Percentiles rank a stretch among this genome's conserved stretches.
Evolutionary conservation across 352 stramenopile genomes (phyloP).

Genomic region (Phytophthora multivora): DNA sequence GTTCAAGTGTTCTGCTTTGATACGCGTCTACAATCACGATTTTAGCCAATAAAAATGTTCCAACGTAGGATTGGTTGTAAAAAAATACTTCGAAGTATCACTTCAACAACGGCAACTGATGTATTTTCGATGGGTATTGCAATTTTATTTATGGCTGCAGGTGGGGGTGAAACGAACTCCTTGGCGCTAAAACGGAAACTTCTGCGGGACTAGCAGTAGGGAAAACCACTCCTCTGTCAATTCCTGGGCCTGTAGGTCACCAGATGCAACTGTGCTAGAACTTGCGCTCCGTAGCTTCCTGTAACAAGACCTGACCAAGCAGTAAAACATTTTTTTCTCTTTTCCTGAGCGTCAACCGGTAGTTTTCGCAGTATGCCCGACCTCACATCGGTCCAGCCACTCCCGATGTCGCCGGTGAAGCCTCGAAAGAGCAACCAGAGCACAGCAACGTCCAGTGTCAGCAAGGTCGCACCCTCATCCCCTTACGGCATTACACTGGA

Average conservation of each 20-base stretch:
- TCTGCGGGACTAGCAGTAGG: constrained; percentile 4
- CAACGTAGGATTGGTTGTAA: constrained; percentile 11
- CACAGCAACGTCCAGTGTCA: constrained; percentile 28
- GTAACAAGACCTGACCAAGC: too few species aligned
- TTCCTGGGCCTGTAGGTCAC: constrained; percentile 13
- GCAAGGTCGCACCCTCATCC: constrained; percentile 73
- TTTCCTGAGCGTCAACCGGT: neutral
- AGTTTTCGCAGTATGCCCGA: constrained; percentile 33
- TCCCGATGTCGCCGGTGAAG: constrained; percentile 27
- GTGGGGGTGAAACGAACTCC: constrained; percentile 13
- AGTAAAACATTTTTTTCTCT: too few species aligned
- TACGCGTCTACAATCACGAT: constrained; percentile 20
- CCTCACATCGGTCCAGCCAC: constrained; percentile 55
- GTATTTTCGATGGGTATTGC: constrained; percentile 1
- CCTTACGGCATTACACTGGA: constrained; percentile 77
- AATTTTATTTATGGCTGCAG: constrained; percentile 1
- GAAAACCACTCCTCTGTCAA: constrained; percentile 10
- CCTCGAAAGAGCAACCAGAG: constrained; percentile 21
- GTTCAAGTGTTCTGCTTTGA: constrained; percentile 17
- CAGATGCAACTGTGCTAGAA: constrained; percentile 23
- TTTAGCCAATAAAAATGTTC: constrained; percentile 29
- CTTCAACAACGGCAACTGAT: constrained; percentile 19
- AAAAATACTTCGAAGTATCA: too few species aligned
- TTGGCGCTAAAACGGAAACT: constrained; percentile 30
- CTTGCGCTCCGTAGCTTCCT: constrained; percentile 2